Evolutionary conservation across 768 basidiomycete species (phyloP), one percentile per base, ranked within the genome.

Genomic region (Chlorophyllum brunneum): DNA sequence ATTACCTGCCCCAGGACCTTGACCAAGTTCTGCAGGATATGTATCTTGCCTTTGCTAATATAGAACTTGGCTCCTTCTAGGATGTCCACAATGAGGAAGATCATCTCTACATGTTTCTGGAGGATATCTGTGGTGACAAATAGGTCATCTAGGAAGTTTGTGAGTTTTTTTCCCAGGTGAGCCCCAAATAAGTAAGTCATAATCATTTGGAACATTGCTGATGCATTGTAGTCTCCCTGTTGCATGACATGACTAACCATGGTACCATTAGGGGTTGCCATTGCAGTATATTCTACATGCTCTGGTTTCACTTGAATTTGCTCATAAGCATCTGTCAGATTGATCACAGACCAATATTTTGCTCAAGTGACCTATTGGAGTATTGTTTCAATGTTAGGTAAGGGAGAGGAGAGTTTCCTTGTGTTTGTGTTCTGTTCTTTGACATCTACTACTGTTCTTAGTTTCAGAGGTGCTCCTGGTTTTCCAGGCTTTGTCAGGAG

Each of bases 341-440:
- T 73, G 4, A 78, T 61, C 4, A 65, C 61, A 0, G 71, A 65
- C 0, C 69, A 51, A 44, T 65, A 70, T 9, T 43, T 53, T 0
- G 59, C 58, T 0, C 58, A n/a, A 0, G 71, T 69, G 0, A 71
- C 67, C 11, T 69, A 59, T 7, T 62, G 31, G 3, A 66, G 43
- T 0, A 79, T 74, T 1, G 61, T 63, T 11, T 77, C 72, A 11
- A 68, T 65, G 48, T 77, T 72, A 0, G 75, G 74, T 0, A 78
- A 48, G 0, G 74, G 77, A 0, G 70, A 71, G 0, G 67, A 59
- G 38, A 71, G 51, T 42, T 73, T 69, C 0, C 55, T 10, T 0
- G 70, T 77, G 49, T 78, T 77, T 0, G 63, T 58, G 54, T 78
- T 79, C 0, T 67, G 56, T 33, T 66, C 61, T 0, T 70, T 48